Evolutionary conservation across 2,329 filamentous ascomycete genomes (phyloP), one percentile per base, ranked within the genome.

Genomic region (Ceratocystis huliohia): DNA sequence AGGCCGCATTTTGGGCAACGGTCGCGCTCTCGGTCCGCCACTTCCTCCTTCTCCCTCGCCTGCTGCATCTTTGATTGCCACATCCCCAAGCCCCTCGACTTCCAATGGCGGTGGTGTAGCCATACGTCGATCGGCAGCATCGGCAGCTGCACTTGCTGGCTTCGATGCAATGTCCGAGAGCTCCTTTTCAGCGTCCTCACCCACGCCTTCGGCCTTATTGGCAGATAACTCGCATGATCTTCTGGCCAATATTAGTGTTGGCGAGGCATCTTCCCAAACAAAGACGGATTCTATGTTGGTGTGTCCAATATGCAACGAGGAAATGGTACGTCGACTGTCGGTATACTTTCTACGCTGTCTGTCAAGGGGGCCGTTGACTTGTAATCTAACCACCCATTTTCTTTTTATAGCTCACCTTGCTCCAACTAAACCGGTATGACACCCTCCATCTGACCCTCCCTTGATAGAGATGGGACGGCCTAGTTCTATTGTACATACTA

Each of bases 261-360:
- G 78, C 15, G 76, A 77, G 7, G 79, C 22, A 80, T 77, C 25
- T 76, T 77, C 8, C 78, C 56, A 59, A n/a, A 81, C 64, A 80
- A 81, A 79, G 68, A 81, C 81, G 69, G 80, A 78, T 62, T 84
- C 84, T 70, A 83, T 83, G 75, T 84, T 99, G 68, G 85, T 93
- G 66, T 99, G 94, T 75, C 94, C 94, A n/a, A 99, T 99, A 74
- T 99, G 94, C 76, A 91, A 87, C 71, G 95, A 97, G 77, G 92
- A 96, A 76, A 99, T 99, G 94, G 91, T 94, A 78, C 70, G 78
- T 72, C 59, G 37, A 41, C 10, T 41, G 37, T 41, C 37, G 37
- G 37, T 41, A 41, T 15, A 41, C 4, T 41, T 10, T 4, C 37
- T 41, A 41, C 37, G 5, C 37, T 41, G 10, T 15, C 37, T 41